Conservation (phyloP, 257 asterid species). For the Knoxia roxburghii region DNA sequence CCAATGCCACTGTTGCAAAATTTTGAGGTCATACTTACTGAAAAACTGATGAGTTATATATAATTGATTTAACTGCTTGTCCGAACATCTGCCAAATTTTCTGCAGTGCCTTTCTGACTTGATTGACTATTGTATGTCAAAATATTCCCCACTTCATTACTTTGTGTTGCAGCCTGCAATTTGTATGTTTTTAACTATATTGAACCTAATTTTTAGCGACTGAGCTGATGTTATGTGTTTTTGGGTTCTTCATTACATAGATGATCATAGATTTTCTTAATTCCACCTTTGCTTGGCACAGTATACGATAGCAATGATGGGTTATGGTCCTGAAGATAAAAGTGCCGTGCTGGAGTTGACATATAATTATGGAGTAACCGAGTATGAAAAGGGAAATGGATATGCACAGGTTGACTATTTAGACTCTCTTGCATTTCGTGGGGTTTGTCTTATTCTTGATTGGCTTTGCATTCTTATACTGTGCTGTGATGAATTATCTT, state of each 20-base stretch:
- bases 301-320: conserved; percentile 66
- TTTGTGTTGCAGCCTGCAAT: neutral
- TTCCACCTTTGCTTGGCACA: conserved; percentile 17
- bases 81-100: neutral
- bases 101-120: neutral
- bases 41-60: neutral
- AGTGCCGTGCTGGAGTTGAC: conserved; percentile 57
- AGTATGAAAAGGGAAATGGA: conserved; percentile 60
- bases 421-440: neutral
- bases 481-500: conserved; percentile 1
- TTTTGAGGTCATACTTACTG: neutral
- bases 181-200: neutral
- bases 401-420: conserved; percentile 51
- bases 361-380: conserved; percentile 55
- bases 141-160: neutral
- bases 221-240: neutral
- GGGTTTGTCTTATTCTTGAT: neutral
- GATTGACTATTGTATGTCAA: neutral
- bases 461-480: neutral
- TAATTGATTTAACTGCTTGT: neutral
- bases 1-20: neutral
- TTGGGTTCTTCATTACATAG: neutral
- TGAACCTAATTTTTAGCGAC: neutral
- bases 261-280: neutral
- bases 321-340: conserved; percentile 62